These are phyloP conservation scores for Neofusicoccum sp. DNA, from an alignment of 2,329 filamentous ascomycete genomes.

Conservation along the genomic window DNA sequence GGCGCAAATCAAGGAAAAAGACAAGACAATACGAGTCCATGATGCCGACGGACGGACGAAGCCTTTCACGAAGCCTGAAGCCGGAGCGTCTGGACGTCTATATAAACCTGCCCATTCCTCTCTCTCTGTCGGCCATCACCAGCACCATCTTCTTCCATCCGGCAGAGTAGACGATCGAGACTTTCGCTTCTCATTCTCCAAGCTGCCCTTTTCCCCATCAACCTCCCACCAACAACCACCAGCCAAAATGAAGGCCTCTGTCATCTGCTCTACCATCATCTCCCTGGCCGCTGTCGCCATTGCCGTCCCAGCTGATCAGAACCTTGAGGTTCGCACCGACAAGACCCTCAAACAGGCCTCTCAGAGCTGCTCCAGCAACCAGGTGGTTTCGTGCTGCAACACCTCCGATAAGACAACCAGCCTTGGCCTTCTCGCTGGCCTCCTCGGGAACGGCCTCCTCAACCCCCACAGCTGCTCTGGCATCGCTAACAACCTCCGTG, in stretches of 20 bases:
- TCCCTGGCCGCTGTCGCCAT: conserved; percentile 20
- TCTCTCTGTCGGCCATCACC: conserved; percentile 15
- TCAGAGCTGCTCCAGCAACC: conserved; percentile 18
- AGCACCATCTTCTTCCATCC: conserved; percentile 13
- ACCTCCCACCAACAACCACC: background rate
- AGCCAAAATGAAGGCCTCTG: conserved; percentile 23
- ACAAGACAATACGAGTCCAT: background rate
- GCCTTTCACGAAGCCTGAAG: background rate
- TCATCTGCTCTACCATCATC: conserved; percentile 18
- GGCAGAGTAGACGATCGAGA: background rate
- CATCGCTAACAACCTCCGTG: background rate
- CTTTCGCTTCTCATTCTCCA: background rate
- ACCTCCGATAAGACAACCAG: conserved; percentile 11
- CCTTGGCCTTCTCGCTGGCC: conserved; percentile 19
- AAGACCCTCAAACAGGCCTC: conserved; percentile 11
- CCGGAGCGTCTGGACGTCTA: background rate
- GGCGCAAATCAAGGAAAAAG: background rate
- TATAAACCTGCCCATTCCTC: conserved; percentile 11
- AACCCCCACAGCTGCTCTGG: conserved; percentile 11
- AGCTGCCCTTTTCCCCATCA: background rate
- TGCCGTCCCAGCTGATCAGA: conserved; percentile 11
- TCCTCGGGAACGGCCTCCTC: conserved; percentile 4
- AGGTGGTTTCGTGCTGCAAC: conserved; percentile 24
- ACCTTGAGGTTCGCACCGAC: conserved; percentile 7
- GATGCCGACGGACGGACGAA: background rate